Evolutionary conservation across 2,329 filamentous ascomycete species (phyloP), one percentile per base, ranked within the genome.

Genomic region (Dothideomycetes sp.): DNA sequence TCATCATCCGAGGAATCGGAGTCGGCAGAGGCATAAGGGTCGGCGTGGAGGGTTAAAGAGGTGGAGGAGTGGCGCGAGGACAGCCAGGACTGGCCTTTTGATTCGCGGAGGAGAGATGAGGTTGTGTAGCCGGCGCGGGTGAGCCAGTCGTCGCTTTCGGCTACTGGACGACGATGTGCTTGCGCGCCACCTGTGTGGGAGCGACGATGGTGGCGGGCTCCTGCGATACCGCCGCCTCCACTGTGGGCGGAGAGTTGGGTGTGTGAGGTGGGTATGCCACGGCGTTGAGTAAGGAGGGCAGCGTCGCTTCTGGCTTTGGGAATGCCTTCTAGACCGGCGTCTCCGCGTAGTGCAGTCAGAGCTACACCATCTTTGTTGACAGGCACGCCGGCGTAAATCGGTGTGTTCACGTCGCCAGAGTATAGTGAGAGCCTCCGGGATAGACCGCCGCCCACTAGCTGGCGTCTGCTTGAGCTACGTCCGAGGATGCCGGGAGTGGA

Each of bases 61-160:
- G 74, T 77, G 1, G 68, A 70, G 44, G 68, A 74, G 45, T 73
- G 69, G 18, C 72, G 62, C 37, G 74, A 68, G 3, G 64, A 61
- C 3, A 78, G 62, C 75, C 75, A 79, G 40, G 68, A 69, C 50
- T 78, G 74, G n/a, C 75, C 75, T 48, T 79, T 78, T 42, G 68
- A 68, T 48, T 79, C 74, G 29, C 73, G 62, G 4, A 73, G 68
- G 15, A 73, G 66, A 4, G 70, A 68, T 2, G 73, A 69, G 4
- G 78, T 68, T 0, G 69, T 67, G 5, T 74, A 63, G 3, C 73
- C 73, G 0, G 75, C 70, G 38, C 75, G 70, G 33, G 75, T 66
- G 39, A 79, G 61, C 75, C 75, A 79, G 52, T 73, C 71, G 5
- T 34, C 49, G 14, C 41, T 32, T 5, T 18, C 40, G 11, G 11